These are phyloP conservation scores for Butyriboletus loyo DNA, from an alignment of 768 basidiomycete species.

Conservation along the genomic window DNA sequence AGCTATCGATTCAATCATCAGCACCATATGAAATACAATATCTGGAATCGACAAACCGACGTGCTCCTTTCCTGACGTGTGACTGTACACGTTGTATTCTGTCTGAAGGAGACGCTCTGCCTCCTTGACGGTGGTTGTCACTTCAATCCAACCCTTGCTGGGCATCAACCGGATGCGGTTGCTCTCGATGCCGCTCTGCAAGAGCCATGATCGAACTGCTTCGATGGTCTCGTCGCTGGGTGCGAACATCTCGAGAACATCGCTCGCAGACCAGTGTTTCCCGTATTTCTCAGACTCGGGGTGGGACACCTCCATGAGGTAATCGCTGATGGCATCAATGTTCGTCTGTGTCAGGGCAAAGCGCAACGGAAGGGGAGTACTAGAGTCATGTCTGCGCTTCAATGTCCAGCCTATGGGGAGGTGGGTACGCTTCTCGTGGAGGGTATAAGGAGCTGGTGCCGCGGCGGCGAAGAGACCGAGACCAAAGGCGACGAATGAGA, in stretches of 20 bases:
- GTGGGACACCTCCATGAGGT: conserved; percentile 34
- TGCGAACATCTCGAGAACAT: conserved; percentile 28
- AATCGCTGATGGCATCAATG: conserved; percentile 25
- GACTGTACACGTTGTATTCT: conserved; percentile 33
- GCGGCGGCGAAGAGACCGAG: conserved; percentile 20
- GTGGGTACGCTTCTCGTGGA: conserved; percentile 39
- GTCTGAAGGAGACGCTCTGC: conserved; percentile 34
- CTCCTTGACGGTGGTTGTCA: conserved; percentile 30
- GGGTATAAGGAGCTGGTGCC: conserved; percentile 19
- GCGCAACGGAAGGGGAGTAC: conserved; percentile 25
- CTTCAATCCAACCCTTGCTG: conserved; percentile 30
- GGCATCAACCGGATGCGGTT: conserved; percentile 18
- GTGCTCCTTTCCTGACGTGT: conserved; percentile 28
- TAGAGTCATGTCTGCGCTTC: conserved; percentile 36
- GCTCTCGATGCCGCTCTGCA: conserved; percentile 23
- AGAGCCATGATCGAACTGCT: conserved; percentile 30
- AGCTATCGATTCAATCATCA: conserved; percentile 16
- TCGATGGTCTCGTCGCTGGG: conserved; percentile 25
- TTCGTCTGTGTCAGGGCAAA: conserved; percentile 34
- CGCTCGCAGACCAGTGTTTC: conserved; percentile 29
- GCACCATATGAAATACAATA: neutral
- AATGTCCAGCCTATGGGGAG: conserved; percentile 39
- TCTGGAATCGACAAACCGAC: conserved; percentile 22
- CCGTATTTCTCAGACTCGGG: conserved; percentile 34
- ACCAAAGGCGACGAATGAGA: conserved; percentile 14